phyloP scores from a whole-genome alignment of 2,329 filamentous ascomycete genomes.

The Tolypocladium tropicale region DNA sequence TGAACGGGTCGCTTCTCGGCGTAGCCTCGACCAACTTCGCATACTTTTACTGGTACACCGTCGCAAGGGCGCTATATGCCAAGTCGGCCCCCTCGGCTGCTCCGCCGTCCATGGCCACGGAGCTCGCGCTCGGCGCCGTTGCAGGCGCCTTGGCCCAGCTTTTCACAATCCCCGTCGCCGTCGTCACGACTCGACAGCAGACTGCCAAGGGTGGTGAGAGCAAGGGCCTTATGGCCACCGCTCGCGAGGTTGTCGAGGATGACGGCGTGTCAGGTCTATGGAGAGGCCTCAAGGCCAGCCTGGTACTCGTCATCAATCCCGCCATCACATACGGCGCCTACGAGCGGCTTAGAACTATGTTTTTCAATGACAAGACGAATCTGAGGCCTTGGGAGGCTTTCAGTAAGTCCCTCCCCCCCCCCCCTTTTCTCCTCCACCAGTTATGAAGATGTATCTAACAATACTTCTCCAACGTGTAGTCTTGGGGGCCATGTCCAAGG shows the following conservation, averaged over 20 bases:
- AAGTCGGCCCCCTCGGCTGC: constrained; percentile 30
- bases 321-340: constrained; percentile 97
- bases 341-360: constrained; percentile 66
- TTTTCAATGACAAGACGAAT: constrained; percentile 69
- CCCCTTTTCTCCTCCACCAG: not conserved
- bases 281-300: constrained; percentile 89
- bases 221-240: constrained; percentile 81
- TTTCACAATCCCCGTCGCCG: constrained; percentile 92
- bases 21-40: constrained; percentile 98
- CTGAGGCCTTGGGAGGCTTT: constrained; percentile 85
- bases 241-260: constrained; percentile 76
- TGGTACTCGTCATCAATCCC: constrained; percentile 92
- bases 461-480: constrained; percentile 39
- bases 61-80: constrained; percentile 71
- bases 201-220: constrained; percentile 77
- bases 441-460: not conserved
- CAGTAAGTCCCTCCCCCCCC: constrained; percentile 45
- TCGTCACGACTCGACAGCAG: constrained; percentile 92
- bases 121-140: constrained; percentile 75
- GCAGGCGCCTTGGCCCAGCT: constrained; percentile 87
- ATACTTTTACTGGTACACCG: constrained; percentile 98
- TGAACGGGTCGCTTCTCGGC: constrained; percentile 75
- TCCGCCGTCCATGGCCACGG: constrained; percentile 66
- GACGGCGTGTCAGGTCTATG: constrained; percentile 85
- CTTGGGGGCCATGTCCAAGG: constrained; percentile 86